Evolutionary conservation across 208 protist species (phyloP).

Genomic region (Leishmania major): DNA sequence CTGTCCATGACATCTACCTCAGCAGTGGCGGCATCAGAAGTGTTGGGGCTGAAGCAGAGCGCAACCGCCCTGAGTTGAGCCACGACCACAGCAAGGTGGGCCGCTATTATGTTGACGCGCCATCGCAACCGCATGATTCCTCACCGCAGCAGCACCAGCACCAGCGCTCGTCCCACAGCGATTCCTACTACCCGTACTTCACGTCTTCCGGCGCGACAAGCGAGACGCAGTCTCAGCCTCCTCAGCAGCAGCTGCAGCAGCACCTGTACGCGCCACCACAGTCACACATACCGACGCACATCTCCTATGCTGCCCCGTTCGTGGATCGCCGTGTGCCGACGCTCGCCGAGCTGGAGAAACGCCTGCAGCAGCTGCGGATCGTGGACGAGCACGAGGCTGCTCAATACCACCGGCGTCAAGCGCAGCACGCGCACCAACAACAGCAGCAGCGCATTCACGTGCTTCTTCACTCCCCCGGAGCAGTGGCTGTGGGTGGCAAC

Average conservation of each 20-base stretch:
- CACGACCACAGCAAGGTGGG: not conserved
- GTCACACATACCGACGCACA: not conserved
- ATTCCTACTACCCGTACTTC: conserved; percentile 6
- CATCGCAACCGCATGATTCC: not conserved
- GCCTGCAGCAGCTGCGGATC: conserved; percentile 50
- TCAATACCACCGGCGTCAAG: conserved; percentile 21
- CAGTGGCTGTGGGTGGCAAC: not conserved
- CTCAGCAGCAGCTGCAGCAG: not conserved
- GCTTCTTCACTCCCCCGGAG: conserved; percentile 5
- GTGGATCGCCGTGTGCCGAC: conserved; percentile 40
- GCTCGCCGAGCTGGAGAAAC: conserved; percentile 51
- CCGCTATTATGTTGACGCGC: not conserved
- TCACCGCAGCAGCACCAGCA: not conserved
- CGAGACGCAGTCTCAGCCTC: conserved; percentile 1
- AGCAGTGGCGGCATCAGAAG: not conserved
- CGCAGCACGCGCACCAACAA: not conserved
- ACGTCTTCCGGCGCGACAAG: conserved; percentile 1
- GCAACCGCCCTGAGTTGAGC: not conserved
- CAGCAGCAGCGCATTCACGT: conserved; percentile 31
- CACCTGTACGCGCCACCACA: conserved; percentile 18
- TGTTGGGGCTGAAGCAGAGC: not conserved
- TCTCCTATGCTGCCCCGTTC: not conserved
- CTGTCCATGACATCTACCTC: conserved; percentile 5
- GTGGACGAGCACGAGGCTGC: conserved; percentile 28
- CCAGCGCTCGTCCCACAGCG: not conserved